These are phyloP conservation scores for Tricholoma sp. DNA, from an alignment of 768 basidiomycete species.

Conservation along the genomic window DNA sequence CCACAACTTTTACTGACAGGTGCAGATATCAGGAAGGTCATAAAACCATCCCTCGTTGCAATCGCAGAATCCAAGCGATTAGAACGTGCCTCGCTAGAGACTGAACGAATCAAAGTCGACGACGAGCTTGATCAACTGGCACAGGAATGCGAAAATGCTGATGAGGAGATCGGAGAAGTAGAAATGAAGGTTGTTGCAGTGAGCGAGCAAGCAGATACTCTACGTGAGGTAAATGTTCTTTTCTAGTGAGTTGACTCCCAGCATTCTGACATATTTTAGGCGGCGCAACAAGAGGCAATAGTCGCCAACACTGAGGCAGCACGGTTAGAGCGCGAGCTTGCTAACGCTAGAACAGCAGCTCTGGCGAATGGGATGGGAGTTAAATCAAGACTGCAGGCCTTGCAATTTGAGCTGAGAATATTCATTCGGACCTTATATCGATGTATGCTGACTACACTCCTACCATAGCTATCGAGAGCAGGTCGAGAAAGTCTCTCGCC, in stretches of 20 bases:
- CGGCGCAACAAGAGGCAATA: conserved; percentile 70
- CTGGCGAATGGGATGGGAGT: conserved; percentile 80
- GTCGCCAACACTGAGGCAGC: conserved; percentile 62
- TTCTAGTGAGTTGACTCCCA: neutral
- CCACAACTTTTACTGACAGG: conserved; percentile 65
- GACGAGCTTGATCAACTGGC: conserved; percentile 77
- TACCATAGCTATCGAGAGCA: conserved; percentile 68
- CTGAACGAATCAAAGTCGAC: conserved; percentile 74
- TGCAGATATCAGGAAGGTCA: conserved; percentile 61
- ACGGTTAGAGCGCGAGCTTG: conserved; percentile 66
- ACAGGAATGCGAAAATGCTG: conserved; percentile 74
- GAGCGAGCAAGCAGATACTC: conserved; percentile 73
- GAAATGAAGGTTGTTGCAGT: conserved; percentile 68
- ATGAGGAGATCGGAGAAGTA: conserved; percentile 69
- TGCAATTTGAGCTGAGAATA: conserved; percentile 67
- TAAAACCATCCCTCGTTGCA: conserved; percentile 72
- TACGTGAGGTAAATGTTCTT: conserved; percentile 61
- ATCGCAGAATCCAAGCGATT: conserved; percentile 70
- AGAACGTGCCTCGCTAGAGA: conserved; percentile 67
- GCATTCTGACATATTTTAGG: conserved; percentile 33
- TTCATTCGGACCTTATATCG: neutral
- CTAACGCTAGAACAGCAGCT: conserved; percentile 70
- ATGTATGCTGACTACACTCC: conserved; percentile 4
- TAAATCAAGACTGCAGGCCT: conserved; percentile 68
- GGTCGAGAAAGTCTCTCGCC: conserved; percentile 63